Evolutionary conservation across 495 filamentous ascomycete species (phyloP).

Genomic region (Aspergillus wentii): DNA sequence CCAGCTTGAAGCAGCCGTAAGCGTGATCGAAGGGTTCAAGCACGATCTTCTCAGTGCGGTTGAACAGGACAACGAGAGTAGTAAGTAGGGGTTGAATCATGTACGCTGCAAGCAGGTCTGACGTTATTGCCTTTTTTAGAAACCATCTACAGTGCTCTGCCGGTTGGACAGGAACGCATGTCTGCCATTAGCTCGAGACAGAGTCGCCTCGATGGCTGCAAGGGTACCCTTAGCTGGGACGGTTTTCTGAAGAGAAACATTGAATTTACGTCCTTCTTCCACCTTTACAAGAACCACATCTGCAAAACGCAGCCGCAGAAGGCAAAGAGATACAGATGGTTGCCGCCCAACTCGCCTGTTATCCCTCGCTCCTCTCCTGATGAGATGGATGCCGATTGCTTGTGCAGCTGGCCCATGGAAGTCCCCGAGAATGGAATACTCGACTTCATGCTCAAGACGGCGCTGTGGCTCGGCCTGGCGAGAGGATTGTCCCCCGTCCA

Average conservation of each 20-base stretch:
- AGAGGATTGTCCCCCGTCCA: conserved; percentile 22
- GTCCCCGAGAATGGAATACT: not conserved
- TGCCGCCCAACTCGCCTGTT: conserved; percentile 8
- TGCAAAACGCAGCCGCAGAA: conserved; percentile 7
- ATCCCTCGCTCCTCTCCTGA: conserved; percentile 9
- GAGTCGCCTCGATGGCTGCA: conserved; percentile 20
- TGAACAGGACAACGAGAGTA: conserved; percentile 2
- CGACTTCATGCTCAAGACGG: conserved; percentile 16
- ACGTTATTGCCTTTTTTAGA: too few species aligned
- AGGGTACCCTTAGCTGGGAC: conserved; percentile 23
- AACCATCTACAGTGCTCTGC: conserved; percentile 11
- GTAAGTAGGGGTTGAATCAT: conserved; percentile 4
- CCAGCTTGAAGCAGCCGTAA: conserved; percentile 15
- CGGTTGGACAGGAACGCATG: conserved; percentile 7
- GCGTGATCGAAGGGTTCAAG: conserved; percentile 18
- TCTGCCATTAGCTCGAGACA: conserved; percentile 15
- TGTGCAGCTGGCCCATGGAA: conserved; percentile 10
- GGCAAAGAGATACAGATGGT: conserved; percentile 13
- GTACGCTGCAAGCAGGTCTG: too few species aligned
- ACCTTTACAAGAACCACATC: conserved; percentile 28
- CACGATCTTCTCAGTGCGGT: conserved; percentile 6
- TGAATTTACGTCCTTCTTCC: conserved; percentile 56
- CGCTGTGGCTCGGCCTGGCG: conserved; percentile 21
- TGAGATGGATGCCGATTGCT: conserved; percentile 4
- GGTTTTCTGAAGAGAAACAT: conserved; percentile 55